Conservation (phyloP, 2,329 filamentous ascomycete genomes). For the Pseudogymnoascus sp. region DNA sequence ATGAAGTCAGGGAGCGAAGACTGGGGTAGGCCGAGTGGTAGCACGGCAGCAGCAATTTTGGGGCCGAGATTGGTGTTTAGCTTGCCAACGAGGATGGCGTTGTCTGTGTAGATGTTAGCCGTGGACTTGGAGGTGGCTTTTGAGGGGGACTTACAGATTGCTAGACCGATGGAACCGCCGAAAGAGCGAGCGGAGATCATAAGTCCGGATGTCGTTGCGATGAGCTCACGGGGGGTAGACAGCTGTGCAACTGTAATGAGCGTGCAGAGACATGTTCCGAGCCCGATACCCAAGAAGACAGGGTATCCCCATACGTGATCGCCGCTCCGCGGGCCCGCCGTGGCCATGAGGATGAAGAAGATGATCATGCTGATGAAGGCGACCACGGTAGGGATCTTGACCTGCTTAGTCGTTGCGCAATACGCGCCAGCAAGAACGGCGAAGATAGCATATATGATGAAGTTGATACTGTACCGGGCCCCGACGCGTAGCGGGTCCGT, state of each 20-base stretch:
- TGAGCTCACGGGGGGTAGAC: constrained; percentile 30
- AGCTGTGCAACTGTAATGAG: constrained; percentile 33
- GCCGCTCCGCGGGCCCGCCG: constrained; percentile 19
- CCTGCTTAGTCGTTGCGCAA: constrained; percentile 19
- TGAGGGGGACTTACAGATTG: constrained; percentile 25
- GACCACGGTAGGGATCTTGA: constrained; percentile 22
- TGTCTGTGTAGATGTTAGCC: constrained; percentile 14
- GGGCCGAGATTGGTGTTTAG: constrained; percentile 22
- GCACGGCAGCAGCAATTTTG: constrained; percentile 28
- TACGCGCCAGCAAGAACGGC: constrained; percentile 25
- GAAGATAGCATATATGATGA: constrained; percentile 26
- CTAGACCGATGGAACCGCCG: constrained; percentile 41
- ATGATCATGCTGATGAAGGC: constrained; percentile 25
- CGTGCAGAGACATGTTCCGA: constrained; percentile 30
- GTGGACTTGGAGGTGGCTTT: too few relatives aligned
- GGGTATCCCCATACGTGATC: constrained; percentile 31
- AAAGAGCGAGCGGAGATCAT: constrained; percentile 34
- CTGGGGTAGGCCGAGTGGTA: constrained; percentile 24
- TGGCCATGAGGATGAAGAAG: constrained; percentile 32
- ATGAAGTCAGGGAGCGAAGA: constrained; percentile 23
- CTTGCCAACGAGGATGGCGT: constrained; percentile 26
- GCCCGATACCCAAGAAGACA: constrained; percentile 28
- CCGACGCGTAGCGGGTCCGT: constrained; percentile 28
- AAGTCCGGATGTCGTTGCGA: constrained; percentile 25
- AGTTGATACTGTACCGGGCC: constrained; percentile 28